Evolutionary conservation across 176 grass and related monocot genomes (phyloP).

Genomic region (Oryza brachyantha): DNA sequence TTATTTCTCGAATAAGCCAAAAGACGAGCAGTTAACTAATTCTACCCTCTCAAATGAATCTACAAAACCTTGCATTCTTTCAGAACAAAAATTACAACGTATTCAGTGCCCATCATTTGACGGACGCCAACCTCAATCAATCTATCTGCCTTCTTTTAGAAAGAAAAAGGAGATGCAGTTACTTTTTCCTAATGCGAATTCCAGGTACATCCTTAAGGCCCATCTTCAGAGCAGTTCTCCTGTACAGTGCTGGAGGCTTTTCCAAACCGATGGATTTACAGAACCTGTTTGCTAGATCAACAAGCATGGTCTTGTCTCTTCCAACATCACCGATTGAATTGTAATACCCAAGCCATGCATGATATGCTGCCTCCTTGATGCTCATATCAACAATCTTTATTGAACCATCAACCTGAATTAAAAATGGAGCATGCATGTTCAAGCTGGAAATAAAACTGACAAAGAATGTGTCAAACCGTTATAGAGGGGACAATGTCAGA

Average conservation of each 20-base stretch:
- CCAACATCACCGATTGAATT: constrained; percentile 68
- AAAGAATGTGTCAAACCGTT: neutral
- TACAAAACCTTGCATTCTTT: no score
- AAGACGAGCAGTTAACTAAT: no score
- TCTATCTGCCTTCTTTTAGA: neutral
- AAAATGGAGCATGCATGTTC: neutral
- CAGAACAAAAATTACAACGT: no score
- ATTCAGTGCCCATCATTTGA: neutral
- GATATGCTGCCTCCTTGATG: constrained; percentile 90
- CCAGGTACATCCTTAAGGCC: constrained; percentile 83
- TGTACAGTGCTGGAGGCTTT: constrained; percentile 64
- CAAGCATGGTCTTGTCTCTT: constrained; percentile 72
- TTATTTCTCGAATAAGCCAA: no score
- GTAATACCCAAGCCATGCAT: constrained; percentile 89
- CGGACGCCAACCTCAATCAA: neutral
- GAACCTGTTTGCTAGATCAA: constrained; percentile 73
- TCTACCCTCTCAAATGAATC: no score
- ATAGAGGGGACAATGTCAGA: neutral
- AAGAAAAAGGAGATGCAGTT: neutral
- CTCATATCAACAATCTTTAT: constrained; percentile 74
- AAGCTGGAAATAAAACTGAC: neutral
- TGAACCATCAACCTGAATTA: constrained; percentile 69
- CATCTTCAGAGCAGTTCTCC: constrained; percentile 88
- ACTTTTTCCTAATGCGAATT: constrained; percentile 84
- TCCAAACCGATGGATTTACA: constrained; percentile 67